Percentiles rank a stretch among this genome's conserved stretches.
phyloP scores from a whole-genome alignment of 371 early-diverging fungal genomes.

The Mucor plumbeus region DNA sequence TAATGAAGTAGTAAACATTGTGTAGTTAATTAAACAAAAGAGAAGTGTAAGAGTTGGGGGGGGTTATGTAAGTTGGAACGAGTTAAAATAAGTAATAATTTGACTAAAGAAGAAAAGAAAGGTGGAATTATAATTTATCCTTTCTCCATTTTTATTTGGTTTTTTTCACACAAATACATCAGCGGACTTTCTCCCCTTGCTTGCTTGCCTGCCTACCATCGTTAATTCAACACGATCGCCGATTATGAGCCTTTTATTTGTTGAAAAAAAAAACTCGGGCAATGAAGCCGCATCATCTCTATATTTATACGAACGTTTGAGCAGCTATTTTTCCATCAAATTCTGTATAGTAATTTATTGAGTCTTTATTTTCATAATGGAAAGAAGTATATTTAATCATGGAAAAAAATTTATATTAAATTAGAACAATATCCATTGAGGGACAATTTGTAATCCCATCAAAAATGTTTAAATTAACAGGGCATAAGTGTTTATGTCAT shows the following conservation, averaged over 20 bases:
- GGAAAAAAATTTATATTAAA: too few species aligned
- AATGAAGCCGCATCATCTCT: not conserved
- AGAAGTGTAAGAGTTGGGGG: constrained; percentile 9
- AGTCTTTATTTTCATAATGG: too few species aligned
- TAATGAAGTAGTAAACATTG: constrained; percentile 1
- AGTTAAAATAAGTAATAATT: not conserved
- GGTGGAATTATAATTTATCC: constrained; percentile 1
- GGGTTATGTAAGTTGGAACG: not conserved
- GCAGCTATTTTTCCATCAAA: too few species aligned
- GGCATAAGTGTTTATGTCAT: too few species aligned
- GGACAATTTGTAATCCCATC: too few species aligned
- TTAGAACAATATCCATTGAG: too few species aligned
- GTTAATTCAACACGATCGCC: constrained; percentile 2
- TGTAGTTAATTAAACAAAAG: not conserved
- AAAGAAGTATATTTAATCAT: too few species aligned
- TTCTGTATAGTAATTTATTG: too few species aligned
- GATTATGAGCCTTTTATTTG: not conserved
- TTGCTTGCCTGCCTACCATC: constrained; percentile 8
- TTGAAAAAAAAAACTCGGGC: not conserved
- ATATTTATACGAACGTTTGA: too few species aligned
- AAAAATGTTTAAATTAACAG: too few species aligned
- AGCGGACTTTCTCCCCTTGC: constrained; percentile 6
- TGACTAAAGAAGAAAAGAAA: not conserved
- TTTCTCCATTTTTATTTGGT: not conserved
- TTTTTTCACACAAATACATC: too few species aligned